Percentiles rank a stretch among this genome's conserved stretches.
Conservation (phyloP, 441 rosid genomes). For the Pelargonium myrrhifolium region DNA sequence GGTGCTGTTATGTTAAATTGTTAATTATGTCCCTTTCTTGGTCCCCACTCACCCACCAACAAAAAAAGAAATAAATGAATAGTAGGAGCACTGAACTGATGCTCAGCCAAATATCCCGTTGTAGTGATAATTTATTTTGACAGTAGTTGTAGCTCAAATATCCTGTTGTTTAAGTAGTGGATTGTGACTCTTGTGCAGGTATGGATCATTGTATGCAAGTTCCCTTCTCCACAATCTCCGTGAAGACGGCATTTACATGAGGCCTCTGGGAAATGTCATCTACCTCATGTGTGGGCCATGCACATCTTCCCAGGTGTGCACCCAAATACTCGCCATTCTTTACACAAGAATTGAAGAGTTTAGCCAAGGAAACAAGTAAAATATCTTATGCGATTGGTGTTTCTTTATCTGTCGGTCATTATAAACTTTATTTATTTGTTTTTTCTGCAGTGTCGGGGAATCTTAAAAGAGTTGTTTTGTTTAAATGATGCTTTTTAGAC, state of each 20-base stretch:
- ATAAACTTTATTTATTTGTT: not conserved
- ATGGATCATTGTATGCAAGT: conserved; percentile 55
- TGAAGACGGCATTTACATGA: conserved; percentile 64
- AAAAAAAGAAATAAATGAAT: not conserved
- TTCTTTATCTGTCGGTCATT: not conserved
- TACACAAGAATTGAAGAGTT: conserved; percentile 49
- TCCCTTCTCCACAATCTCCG: conserved; percentile 61
- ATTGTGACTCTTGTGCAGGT: conserved; percentile 31
- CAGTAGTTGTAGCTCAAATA: not conserved
- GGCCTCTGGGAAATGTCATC: conserved; percentile 85
- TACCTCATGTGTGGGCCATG: conserved; percentile 90
- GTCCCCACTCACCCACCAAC: conserved; percentile 9
- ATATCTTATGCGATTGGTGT: not conserved
- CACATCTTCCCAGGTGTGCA: conserved; percentile 59
- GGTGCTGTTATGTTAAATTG: not conserved
- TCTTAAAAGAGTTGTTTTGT: not conserved
- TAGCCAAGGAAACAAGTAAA: conserved; percentile 16
- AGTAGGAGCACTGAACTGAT: not conserved
- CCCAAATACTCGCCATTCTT: conserved; percentile 48
- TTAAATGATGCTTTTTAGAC: not conserved
- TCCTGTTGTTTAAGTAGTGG: not conserved
- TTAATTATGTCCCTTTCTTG: not conserved
- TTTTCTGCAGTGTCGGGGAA: not conserved
- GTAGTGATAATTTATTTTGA: not conserved
- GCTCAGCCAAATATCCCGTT: not conserved